Evolutionary conservation across 2,329 filamentous ascomycete species (phyloP), one percentile per base, ranked within the genome.

Genomic region (Fusarium sp.): DNA sequence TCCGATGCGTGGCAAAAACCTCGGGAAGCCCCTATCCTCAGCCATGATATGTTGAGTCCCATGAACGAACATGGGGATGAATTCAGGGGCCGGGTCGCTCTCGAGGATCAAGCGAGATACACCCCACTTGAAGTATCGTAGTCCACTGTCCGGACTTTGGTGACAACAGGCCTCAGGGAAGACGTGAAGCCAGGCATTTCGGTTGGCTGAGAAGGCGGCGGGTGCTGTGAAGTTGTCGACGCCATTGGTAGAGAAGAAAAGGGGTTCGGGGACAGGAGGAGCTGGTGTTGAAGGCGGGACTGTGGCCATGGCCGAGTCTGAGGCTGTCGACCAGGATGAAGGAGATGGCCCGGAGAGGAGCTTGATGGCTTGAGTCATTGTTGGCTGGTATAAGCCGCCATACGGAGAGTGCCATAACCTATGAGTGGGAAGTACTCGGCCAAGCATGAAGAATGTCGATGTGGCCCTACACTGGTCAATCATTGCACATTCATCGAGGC

Each of bases 41-140:
- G 92, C 87, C 95, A 98, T 97, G 72, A 97, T 85, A 64, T 91
- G 82, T 77, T 97, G 91, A 14, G 92, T 91, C 27, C 96, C 96
- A 75, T 97, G 93, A 54, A 98, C 90, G 84, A 96, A 99, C 81
- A 99, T 95, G 44, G 96, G 93, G 34, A 99, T 87, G 18, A 99
- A 87, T 72, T 96, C 92, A 0, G 96, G 96, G 67, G 92, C 90
- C 3, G 93, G 93, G 53, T 95, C 91, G 50, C 91, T 88, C 79
- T 99, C 96, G 50, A 99, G 87, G 62, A 99, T 96, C 62, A 98
- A 85, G 2, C 96, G 89, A 6, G 95, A 93, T 2, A 98, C 85
- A 1, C 96, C 96, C 96, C 96, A 99, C 83, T 97, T 97, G 87
- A 98, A 98, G 81, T 99, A 99, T 29, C 96, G 91, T 84, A 98